Percentiles rank a stretch among this genome's conserved stretches.
Conservation (phyloP, 768 basidiomycete species). For the Russula sp. region DNA sequence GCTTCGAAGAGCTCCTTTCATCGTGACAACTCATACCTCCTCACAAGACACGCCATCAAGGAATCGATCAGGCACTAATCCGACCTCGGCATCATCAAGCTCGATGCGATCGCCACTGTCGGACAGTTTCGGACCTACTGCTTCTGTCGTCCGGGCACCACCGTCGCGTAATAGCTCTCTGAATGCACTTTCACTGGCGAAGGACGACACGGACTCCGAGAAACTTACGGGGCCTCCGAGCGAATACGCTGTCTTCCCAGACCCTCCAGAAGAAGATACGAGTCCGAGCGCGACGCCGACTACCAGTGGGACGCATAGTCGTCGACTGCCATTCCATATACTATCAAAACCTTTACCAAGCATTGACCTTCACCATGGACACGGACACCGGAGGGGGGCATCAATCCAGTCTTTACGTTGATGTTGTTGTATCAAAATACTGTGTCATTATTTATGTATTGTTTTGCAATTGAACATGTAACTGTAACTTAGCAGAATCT, state of each 20-base stretch:
- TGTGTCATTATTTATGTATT: neutral
- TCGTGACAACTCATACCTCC: constrained; percentile 20
- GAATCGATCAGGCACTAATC: constrained; percentile 66
- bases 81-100: constrained; percentile 46
- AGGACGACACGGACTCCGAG: constrained; percentile 46
- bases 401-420: constrained; percentile 38
- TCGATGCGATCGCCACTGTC: constrained; percentile 39
- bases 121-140: constrained; percentile 29
- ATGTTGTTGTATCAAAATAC: neutral
- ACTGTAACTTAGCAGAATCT: too few relatives aligned
- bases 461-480: neutral
- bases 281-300: constrained; percentile 32
- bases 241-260: constrained; percentile 69
- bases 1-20: constrained; percentile 44
- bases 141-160: constrained; percentile 50
- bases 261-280: constrained; percentile 51
- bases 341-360: constrained; percentile 51
- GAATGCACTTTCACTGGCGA: constrained; percentile 40
- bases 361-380: constrained; percentile 37
- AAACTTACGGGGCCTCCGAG: constrained; percentile 62
- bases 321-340: constrained; percentile 59
- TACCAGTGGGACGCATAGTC: constrained; percentile 15
- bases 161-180: constrained; percentile 53
- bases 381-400: constrained; percentile 45
- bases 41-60: constrained; percentile 44